phyloP scores from a whole-genome alignment of 2,329 filamentous ascomycete species.

The Fusarium sp. region DNA sequence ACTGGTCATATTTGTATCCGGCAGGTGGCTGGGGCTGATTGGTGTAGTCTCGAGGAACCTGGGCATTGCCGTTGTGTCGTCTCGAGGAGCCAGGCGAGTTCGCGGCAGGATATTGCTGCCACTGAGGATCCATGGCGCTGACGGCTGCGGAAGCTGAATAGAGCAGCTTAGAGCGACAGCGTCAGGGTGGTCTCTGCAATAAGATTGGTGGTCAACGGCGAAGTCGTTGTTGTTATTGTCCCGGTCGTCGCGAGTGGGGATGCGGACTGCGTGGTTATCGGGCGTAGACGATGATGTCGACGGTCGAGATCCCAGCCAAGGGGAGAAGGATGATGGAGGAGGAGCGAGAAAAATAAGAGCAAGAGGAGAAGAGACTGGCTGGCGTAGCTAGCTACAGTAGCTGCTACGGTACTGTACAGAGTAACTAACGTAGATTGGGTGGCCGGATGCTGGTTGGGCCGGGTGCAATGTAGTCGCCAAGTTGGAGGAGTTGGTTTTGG shows the following conservation, averaged over 20 bases:
- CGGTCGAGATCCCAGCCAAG: slow-evolving; percentile 31
- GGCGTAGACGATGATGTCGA: slow-evolving; percentile 33
- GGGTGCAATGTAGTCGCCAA: slow-evolving; percentile 39
- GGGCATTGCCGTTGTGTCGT: slow-evolving; percentile 66
- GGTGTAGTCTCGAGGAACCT: slow-evolving; percentile 60
- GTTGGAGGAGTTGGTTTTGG: slow-evolving; percentile 41
- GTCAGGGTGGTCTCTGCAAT: slow-evolving; percentile 23
- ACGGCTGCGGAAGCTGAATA: slow-evolving; percentile 30
- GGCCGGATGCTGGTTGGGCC: slow-evolving; percentile 36
- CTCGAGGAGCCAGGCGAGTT: slow-evolving; percentile 65
- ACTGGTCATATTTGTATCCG: slow-evolving; percentile 74
- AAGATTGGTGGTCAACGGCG: slow-evolving; percentile 28
- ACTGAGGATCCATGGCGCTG: slow-evolving; percentile 63
- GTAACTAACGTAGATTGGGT: slow-evolving; percentile 16
- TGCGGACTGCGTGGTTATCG: slow-evolving; percentile 37
- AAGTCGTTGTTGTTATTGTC: slow-evolving; percentile 24
- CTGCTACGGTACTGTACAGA: slow-evolving; percentile 19
- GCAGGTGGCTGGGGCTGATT: slow-evolving; percentile 55
- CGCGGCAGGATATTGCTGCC: slow-evolving; percentile 72
- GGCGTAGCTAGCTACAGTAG: slow-evolving; percentile 22
- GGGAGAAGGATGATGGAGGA: slow-evolving; percentile 11
- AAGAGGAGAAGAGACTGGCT: slow-evolving; percentile 26
- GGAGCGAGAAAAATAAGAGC: slow-evolving; percentile 32
- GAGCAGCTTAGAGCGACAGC: slow-evolving; percentile 37
- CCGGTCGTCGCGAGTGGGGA: slow-evolving; percentile 27